Base-by-base conservation (phyloP, 768 basidiomycete genomes). In the Dioszegia hungarica region DNA sequence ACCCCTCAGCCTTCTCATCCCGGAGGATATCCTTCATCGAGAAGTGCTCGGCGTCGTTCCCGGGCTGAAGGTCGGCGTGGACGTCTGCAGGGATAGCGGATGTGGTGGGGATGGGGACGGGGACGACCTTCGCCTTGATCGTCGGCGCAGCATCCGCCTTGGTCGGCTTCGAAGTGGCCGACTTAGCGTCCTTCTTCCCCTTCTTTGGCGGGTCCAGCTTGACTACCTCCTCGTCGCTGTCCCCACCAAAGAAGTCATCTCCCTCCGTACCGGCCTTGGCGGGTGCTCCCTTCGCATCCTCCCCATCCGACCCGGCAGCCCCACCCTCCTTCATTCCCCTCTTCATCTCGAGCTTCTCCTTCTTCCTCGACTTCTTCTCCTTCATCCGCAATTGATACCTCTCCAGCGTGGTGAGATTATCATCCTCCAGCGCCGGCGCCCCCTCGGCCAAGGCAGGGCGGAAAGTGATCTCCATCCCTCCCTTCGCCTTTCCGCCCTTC, bases 401-500 rank as follows among this genome's bases (percentile, higher is more conserved):
- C 70, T 93, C 90, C 31, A 98, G 76, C 1, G 90, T 89, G 4
- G 88, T 97, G 79, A 94, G 86, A n/a, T 89, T 83, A 49, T 81
- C 80, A 15, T 79, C 79, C 33, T 75, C 74, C 34, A 50, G 63
- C 1, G 25, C 62, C 22, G 47, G 54, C 20, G 64, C 55, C 12
- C 65, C 58, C 46, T 80, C 82, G 56, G 80, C 85, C 36, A 98
- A 78, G 4, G 86, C 94, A 1, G 95, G 90, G 15, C 83, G 85
- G 75, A 99, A 98, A 0, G 94, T 97, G 68, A 99, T 87, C 78
- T 97, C 87, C 88, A 99, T 88, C 15, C 56, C 60, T 11, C 59
- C 62, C 28, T 56, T 25, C 36, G 59, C 57, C 2, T 64, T 45
- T 14, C 31, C 37, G 14, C 15, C 27, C n/a, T 36, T 47, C 12